Evolutionary conservation across 164 flowering plant species (phyloP).

Genomic region (Chimonanthus praecox): DNA sequence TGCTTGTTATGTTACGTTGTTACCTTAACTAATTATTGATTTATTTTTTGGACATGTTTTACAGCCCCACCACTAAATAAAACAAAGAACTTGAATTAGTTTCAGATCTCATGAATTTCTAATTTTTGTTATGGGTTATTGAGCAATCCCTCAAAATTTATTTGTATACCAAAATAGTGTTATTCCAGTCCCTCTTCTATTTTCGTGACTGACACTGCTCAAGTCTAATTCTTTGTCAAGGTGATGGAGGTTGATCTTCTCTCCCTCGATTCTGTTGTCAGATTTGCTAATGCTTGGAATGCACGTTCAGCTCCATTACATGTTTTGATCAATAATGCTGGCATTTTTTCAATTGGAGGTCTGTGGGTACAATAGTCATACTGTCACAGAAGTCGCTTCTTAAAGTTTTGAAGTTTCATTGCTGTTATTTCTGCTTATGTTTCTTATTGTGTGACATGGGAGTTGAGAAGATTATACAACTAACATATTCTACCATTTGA

Average conservation of each 20-base stretch:
- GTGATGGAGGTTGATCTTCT: slow-evolving; percentile 94
- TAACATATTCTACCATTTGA: neutral
- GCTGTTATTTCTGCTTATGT: neutral
- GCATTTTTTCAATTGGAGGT: slow-evolving; percentile 94
- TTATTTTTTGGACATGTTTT: no score
- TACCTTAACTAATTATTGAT: neutral
- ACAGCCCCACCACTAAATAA: neutral
- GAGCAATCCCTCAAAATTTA: neutral
- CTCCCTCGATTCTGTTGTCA: slow-evolving; percentile 81
- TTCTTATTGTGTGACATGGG: neutral
- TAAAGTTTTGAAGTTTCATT: neutral
- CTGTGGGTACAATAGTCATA: neutral
- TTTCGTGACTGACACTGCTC: slow-evolving; percentile 12
- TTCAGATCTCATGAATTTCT: neutral
- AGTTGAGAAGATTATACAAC: neutral
- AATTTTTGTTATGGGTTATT: neutral
- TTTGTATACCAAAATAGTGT: neutral
- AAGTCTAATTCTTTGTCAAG: slow-evolving; percentile 29
- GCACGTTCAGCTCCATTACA: slow-evolving; percentile 74
- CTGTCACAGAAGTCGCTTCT: neutral
- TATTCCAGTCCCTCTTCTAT: neutral
- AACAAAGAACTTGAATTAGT: neutral
- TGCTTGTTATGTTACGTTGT: neutral
- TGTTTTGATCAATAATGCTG: slow-evolving; percentile 94
- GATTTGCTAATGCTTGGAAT: slow-evolving; percentile 85